A percentile compares a stretch with the other conserved stretches of the same genome.
Evolutionary conservation across 2,329 filamentous ascomycete species (phyloP).

Genomic region (Ceratocystis diversiconidia): DNA sequence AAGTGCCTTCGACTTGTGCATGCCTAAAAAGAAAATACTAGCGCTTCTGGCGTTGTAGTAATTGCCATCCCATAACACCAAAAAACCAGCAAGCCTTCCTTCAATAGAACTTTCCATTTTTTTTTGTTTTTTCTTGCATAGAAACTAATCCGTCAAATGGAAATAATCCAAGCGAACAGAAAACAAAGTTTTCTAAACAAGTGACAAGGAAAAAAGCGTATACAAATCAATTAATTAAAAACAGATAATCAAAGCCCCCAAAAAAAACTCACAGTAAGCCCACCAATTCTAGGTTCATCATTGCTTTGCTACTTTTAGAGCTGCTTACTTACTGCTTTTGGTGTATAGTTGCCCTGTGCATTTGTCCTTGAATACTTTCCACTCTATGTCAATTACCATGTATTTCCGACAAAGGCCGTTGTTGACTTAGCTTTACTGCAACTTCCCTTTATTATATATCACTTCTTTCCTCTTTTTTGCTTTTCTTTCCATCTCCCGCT

Average conservation of each 20-base stretch:
- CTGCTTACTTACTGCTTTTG: neutral
- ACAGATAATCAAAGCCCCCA: neutral
- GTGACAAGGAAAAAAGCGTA: neutral
- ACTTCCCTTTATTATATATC: conserved; percentile 7
- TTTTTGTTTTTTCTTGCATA: neutral
- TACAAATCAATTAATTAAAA: neutral
- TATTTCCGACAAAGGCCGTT: neutral
- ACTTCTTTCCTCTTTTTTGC: conserved; percentile 1
- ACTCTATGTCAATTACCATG: neutral
- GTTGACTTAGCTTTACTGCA: neutral
- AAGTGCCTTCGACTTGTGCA: neutral
- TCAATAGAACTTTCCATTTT: neutral
- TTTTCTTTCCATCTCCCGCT: neutral
- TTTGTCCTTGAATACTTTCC: neutral
- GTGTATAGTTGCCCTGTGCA: neutral
- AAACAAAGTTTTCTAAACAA: neutral
- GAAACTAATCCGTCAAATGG: neutral
- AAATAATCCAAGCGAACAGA: neutral
- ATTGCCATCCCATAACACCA: neutral
- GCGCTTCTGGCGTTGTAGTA: neutral
- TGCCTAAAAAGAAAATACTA: neutral
- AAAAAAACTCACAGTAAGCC: neutral
- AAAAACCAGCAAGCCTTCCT: neutral
- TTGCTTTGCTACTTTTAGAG: neutral
- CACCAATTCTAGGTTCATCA: neutral